A percentile compares a stretch with the other conserved stretches of the same genome.
Conservation (phyloP, 169 alveolate genomes). For the Cryptosporidium meleagridis region DNA sequence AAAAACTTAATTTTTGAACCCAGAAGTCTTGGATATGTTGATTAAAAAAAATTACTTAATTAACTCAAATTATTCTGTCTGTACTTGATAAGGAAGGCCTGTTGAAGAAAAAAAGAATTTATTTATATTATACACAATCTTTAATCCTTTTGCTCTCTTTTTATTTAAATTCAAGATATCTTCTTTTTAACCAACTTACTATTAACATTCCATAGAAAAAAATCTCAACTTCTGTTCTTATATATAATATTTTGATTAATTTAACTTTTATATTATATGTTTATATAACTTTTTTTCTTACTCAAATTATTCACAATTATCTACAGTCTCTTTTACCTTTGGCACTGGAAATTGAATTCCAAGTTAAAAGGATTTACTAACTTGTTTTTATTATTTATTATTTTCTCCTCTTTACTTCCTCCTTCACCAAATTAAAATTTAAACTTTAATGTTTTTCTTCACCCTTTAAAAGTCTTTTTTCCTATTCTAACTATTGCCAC, state of each 20-base stretch:
- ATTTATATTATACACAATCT: too few relatives aligned
- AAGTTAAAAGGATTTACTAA: not conserved
- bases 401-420: conserved; percentile 10
- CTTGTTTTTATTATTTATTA: not conserved
- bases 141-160: not conserved
- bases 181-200: not conserved
- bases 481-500: conserved; percentile 36
- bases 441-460: not conserved
- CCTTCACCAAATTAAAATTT: not conserved
- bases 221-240: too few relatives aligned
- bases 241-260: too few relatives aligned
- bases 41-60: not conserved
- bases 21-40: not conserved
- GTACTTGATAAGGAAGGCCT: too few relatives aligned
- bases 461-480: not conserved
- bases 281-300: not conserved
- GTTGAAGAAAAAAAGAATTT: too few relatives aligned
- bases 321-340: not conserved
- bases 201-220: not conserved
- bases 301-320: not conserved
- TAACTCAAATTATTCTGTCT: not conserved
- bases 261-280: too few relatives aligned
- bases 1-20: not conserved
- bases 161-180: not conserved
- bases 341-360: not conserved